Percentiles rank a stretch among this genome's conserved stretches.
phyloP scores from a whole-genome alignment of 257 asterid genomes.

The Solanum raphanifolium region DNA sequence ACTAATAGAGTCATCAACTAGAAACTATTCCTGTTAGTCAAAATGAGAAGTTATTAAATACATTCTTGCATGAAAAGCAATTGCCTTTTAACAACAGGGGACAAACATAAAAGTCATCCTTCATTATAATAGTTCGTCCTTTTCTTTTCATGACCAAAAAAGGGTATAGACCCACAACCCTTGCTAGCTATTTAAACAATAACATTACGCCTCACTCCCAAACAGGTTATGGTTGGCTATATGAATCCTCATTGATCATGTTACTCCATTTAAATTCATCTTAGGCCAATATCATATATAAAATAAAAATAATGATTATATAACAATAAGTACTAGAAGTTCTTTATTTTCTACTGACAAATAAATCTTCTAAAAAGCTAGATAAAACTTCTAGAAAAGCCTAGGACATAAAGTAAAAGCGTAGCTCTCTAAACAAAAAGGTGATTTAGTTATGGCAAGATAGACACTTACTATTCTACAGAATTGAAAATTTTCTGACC shows the following conservation, averaged over 20 bases:
- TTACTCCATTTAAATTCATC: not conserved
- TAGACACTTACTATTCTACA: not conserved
- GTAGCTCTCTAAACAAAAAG: not conserved
- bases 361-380: not conserved
- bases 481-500: slow-evolving; percentile 24
- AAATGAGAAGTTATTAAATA: not conserved
- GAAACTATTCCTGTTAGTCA: not conserved
- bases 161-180: not conserved
- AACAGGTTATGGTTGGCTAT: not conserved
- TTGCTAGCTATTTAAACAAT: not conserved
- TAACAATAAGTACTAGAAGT: not conserved
- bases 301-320: not conserved
- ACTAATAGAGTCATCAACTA: not conserved
- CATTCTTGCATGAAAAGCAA: not conserved
- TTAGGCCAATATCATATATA: not conserved
- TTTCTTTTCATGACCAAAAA: not conserved
- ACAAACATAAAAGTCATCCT: not conserved
- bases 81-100: not conserved
- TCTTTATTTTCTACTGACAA: not conserved
- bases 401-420: not conserved
- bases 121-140: not conserved
- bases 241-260: not conserved
- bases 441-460: not conserved
- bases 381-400: not conserved
- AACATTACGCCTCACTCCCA: not conserved